Evolutionary conservation across 768 basidiomycete species (phyloP), one percentile per base, ranked within the genome.

Genomic region (Hemileccinum rubropunctum): DNA sequence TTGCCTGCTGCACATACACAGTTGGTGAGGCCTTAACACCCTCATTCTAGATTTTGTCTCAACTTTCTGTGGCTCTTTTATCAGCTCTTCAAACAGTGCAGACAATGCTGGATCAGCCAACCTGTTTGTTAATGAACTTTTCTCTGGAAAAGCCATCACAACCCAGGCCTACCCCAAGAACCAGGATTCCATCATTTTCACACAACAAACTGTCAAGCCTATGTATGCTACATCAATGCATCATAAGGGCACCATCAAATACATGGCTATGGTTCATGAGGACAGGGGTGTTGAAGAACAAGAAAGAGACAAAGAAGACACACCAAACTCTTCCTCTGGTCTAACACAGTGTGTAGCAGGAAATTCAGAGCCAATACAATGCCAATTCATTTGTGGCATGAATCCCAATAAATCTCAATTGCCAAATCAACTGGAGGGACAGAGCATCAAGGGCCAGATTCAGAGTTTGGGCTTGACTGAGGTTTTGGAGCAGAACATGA

Each of bases 351-450:
- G 92, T 58, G 83, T 95, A 7, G 85, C 92, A 1, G 90, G 94
- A 91, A 95, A 67, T 92, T 97, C 76, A 82, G 83, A 58, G 70
- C 84, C 92, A 1, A 88, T 91, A 14, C 88, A 94, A 70, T 73
- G 82, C 2, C 98, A 94, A 94, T 88, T 84, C 59, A 78, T 97
- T 15, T 91, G 95, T 69, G 95, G 93, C 62, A 70, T 98, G 58
- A 93, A 89, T 65, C 93, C 95, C 4, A 99, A 98, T 63, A 94
- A 98, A 70, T 86, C 91, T 20, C 95, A 95, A 63, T 71, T 98
- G 17, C 93, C 95, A 33, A 91, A 93, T 64, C 95, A 98, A 65
- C 73, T 98, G 45, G 95, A 98, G 72, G 89, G 91, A 11, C 76
- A 93, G 39, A 85, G 87, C 36, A 87, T 98, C 44, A 95, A 94